Evolutionary conservation across 2,329 filamentous ascomycete genomes (phyloP).

Genomic region (Furcasterigmium sp.): DNA sequence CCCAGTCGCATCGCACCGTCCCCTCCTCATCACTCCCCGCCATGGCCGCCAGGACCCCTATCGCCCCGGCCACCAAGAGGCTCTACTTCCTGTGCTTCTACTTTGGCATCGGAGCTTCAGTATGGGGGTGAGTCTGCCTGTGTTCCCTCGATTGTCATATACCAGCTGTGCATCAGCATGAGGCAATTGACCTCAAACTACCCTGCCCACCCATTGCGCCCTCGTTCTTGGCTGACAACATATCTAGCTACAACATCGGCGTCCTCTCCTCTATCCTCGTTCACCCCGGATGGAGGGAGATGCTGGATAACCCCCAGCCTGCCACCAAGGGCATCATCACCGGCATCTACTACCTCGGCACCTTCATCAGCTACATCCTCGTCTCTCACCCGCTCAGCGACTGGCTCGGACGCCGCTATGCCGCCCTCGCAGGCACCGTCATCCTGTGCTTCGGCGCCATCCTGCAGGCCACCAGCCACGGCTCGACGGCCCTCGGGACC

Average conservation of each 20-base stretch:
- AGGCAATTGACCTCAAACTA: not conserved
- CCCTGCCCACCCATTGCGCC: too few species aligned
- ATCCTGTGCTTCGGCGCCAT: conserved; percentile 43
- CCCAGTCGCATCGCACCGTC: too few species aligned
- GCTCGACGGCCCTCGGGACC: conserved; percentile 33
- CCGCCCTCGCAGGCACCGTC: conserved; percentile 40
- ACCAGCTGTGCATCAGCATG: not conserved
- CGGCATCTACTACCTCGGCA: conserved; percentile 53
- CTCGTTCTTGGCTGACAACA: too few species aligned
- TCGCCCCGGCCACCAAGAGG: conserved; percentile 23
- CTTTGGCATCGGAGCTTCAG: conserved; percentile 49
- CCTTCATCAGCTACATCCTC: conserved; percentile 49
- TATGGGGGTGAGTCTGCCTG: conserved; percentile 42
- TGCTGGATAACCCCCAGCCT: conserved; percentile 38
- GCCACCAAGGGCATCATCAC: conserved; percentile 46
- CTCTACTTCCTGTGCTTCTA: conserved; percentile 44
- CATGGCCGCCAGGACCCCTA: conserved; percentile 18
- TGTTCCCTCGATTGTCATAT: not conserved
- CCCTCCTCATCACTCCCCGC: not conserved
- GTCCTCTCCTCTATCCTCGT: conserved; percentile 52
- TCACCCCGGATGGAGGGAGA: conserved; percentile 45
- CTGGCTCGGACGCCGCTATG: conserved; percentile 43
- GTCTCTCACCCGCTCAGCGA: conserved; percentile 47
- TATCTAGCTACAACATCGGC: conserved; percentile 48
- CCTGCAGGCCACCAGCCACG: conserved; percentile 38